Base-by-base conservation (phyloP, 805 yeast genomes). In the Dipodascopsis tothii region DNA sequence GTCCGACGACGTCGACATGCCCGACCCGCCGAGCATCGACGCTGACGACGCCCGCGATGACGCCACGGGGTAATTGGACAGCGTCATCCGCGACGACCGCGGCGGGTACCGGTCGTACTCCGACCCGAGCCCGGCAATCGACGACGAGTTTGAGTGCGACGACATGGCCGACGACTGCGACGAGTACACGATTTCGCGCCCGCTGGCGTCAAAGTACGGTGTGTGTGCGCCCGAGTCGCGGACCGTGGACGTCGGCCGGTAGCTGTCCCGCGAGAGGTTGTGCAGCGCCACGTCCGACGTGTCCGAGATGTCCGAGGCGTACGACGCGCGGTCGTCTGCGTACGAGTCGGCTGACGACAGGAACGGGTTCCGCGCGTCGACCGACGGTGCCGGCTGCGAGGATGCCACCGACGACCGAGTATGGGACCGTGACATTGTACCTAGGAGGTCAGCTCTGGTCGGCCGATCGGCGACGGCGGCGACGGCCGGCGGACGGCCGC, bases 111-210 rank as follows among this genome's bases (percentile, higher is more conserved):
- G 38, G 17, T 45, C 50, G 11, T 43, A 44, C 23, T 45, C 50
- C n/a, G 44, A 21, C 16, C 44, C 39, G 6, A 36, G 25, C 33
- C 40, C 45, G 14, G 50, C 27, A 3, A 35, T 33, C 14, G 51
- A 43, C 23, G 48, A 45, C 18, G 37, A 21, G 33, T 20, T 41
- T 11, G 36, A 33, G n/a, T 20, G 41, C 16, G 32, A 17, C 5
- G 51, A 43, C n/a, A 43, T 33, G 18, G 37, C 25, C 18, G 48
- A 40, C 19, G 51, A 46, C 18, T 48, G 37, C 5, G 45, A 37
- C 7, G 52, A 33, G 37, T 47, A 49, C 16, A 49, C 52, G 5
- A 38, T 52, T 25, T 43, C 38, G 16, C 53, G 53, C n/a, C 52
- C 33, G 37, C 47, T 49, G 14, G 11, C 14, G 30, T 25, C 30